Percentiles rank a stretch among this genome's conserved stretches.
Evolutionary conservation across 495 filamentous ascomycete species (phyloP).

Genomic region (Hypoxylon intermedium): DNA sequence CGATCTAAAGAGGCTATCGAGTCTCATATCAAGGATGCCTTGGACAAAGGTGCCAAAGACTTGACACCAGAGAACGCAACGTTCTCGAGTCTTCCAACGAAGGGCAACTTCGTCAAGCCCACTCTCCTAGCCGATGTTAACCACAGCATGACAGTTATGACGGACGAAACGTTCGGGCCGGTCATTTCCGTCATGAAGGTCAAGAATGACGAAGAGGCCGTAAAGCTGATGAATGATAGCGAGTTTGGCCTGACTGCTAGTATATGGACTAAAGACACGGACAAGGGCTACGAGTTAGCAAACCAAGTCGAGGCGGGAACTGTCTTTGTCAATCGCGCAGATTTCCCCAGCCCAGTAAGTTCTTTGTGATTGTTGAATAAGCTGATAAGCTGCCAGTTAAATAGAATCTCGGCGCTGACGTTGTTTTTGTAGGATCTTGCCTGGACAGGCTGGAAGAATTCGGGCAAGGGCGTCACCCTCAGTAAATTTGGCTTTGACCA

Average conservation of each 20-base stretch:
- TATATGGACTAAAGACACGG: slow-evolving; percentile 93
- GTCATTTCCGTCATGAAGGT: slow-evolving; percentile 96
- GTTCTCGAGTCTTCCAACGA: slow-evolving; percentile 69
- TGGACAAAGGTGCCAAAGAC: slow-evolving; percentile 82
- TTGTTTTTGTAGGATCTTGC: slow-evolving; percentile 76
- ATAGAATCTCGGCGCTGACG: slow-evolving; percentile 33
- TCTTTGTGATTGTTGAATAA: slow-evolving; percentile 33
- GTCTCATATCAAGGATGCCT: slow-evolving; percentile 81
- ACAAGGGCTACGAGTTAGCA: slow-evolving; percentile 75
- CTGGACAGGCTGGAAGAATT: slow-evolving; percentile 98
- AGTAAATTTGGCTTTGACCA: slow-evolving; percentile 92
- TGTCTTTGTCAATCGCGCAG: slow-evolving; percentile 93
- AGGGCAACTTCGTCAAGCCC: slow-evolving; percentile 86
- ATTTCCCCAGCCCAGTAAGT: slow-evolving; percentile 90
- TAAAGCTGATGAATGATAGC: slow-evolving; percentile 91
- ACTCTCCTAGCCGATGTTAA: slow-evolving; percentile 82
- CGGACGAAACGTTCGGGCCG: slow-evolving; percentile 94
- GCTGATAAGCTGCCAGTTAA: slow-evolving; percentile 1
- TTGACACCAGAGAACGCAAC: slow-evolving; percentile 81
- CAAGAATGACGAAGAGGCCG: slow-evolving; percentile 78
- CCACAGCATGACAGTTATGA: slow-evolving; percentile 91
- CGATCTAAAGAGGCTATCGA: slow-evolving; percentile 76
- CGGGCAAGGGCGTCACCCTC: slow-evolving; percentile 86
- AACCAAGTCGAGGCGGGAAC: slow-evolving; percentile 91
- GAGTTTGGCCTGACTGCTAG: slow-evolving; percentile 95